Evolutionary conservation across 169 alveolate species (phyloP).

Genomic region (Cryptosporidium viatorum): DNA sequence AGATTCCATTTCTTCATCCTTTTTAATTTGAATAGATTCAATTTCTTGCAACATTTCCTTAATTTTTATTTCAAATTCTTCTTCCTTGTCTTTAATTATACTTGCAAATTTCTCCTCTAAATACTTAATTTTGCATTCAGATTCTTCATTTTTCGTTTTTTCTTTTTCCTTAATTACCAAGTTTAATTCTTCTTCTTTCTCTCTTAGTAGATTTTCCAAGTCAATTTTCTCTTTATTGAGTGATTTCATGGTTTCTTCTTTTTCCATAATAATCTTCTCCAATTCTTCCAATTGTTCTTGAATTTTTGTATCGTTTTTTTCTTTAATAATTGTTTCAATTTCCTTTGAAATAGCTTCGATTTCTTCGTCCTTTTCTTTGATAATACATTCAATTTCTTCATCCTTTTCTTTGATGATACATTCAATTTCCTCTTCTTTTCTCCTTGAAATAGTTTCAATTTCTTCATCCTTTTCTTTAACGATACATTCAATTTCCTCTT

Average conservation of each 20-base stretch:
- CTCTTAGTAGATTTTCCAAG: background rate
- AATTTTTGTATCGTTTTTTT: conserved; percentile 5
- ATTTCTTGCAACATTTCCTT: conserved; percentile 14
- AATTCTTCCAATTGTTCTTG: background rate
- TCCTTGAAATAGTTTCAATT: too few species aligned
- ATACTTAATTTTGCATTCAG: background rate
- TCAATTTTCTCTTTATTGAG: background rate
- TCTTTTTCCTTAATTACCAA: background rate
- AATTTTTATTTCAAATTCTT: conserved; percentile 2
- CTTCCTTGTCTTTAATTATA: background rate
- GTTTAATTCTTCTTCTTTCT: conserved; percentile 1
- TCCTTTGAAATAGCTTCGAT: background rate
- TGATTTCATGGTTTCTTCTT: background rate
- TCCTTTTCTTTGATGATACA: background rate
- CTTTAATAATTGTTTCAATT: background rate
- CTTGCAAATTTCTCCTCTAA: background rate
- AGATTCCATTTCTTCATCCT: conserved; percentile 13
- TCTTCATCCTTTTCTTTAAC: background rate
- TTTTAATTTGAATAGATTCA: background rate
- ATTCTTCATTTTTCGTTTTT: background rate
- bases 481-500: background rate
- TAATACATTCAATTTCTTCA: conserved; percentile 6
- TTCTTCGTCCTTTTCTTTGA: background rate
- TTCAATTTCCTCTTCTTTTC: conserved; percentile 8
- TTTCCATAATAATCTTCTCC: background rate